These are phyloP conservation scores for Eimeria tenella DNA, from an alignment of 169 alveolate species.

Conservation along the genomic window DNA sequence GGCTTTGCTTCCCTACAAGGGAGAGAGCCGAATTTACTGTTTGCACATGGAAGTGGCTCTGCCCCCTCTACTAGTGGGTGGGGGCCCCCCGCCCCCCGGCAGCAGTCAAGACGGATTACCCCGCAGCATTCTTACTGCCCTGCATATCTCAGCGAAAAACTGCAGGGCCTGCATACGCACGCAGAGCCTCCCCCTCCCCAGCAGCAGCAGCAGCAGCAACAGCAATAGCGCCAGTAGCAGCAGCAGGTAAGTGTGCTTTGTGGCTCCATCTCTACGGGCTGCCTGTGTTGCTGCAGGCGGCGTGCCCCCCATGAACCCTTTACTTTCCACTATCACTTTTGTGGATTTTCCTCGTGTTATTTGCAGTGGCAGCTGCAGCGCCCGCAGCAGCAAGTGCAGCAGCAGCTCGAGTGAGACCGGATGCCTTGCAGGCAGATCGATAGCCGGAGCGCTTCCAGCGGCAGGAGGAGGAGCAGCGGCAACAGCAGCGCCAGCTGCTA, in stretches of 20 bases:
- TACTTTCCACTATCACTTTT: too few species aligned
- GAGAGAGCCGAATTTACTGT: background rate
- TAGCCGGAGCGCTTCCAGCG: too few species aligned
- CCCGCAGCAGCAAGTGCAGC: background rate
- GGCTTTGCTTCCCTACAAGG: background rate
- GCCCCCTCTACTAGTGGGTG: background rate
- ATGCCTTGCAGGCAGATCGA: too few species aligned
- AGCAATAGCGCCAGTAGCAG: conserved; percentile 3
- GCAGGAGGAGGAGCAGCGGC: background rate
- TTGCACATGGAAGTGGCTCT: background rate
- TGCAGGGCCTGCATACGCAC: background rate
- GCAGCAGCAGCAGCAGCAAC: conserved; percentile 35
- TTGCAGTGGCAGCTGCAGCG: background rate
- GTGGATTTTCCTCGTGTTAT: background rate
- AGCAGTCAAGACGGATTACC: background rate
- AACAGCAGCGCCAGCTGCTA: background rate
- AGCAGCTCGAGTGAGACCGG: too few species aligned
- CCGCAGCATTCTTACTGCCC: background rate
- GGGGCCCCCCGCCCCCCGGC: conserved; percentile 28
- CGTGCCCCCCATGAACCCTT: too few species aligned
- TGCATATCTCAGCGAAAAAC: background rate
- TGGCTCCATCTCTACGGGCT: too few species aligned
- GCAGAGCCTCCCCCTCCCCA: background rate
- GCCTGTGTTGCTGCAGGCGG: too few species aligned
- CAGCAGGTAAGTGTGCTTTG: too few species aligned